These are phyloP conservation scores for Cavenderia fasciculata DNA, from an alignment of 78 protist genomes.

Conservation along the genomic window DNA sequence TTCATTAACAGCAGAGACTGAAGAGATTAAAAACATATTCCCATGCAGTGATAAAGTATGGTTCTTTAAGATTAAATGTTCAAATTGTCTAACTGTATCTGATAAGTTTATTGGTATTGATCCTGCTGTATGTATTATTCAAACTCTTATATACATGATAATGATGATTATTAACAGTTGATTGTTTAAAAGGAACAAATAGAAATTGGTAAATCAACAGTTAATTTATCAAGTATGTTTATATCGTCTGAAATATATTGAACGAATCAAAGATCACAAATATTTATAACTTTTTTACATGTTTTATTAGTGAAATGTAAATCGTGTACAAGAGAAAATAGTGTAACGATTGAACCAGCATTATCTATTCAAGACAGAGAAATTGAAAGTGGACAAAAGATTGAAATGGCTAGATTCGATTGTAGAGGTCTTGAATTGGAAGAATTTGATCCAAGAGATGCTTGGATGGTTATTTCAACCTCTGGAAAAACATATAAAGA, in stretches of 20 bases:
- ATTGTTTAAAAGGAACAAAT: neutral
- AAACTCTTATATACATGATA: neutral
- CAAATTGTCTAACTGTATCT: slow-evolving; percentile 20
- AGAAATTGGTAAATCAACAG: slow-evolving; percentile 39
- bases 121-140: slow-evolving; percentile 7
- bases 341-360: slow-evolving; percentile 21
- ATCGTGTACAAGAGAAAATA: slow-evolving; percentile 31
- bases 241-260: neutral
- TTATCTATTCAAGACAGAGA: neutral
- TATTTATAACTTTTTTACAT: neutral
- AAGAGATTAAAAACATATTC: slow-evolving; percentile 29
- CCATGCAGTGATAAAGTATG: slow-evolving; percentile 3
- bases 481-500: slow-evolving; percentile 32
- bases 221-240: slow-evolving; percentile 37
- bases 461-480: slow-evolving; percentile 29
- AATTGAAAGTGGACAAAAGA: slow-evolving; percentile 4
- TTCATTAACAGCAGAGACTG: slow-evolving; percentile 22
- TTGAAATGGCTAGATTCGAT: slow-evolving; percentile 43
- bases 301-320: slow-evolving; percentile 27
- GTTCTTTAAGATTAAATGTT: slow-evolving; percentile 44
- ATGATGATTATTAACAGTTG: neutral
- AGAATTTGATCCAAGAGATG: slow-evolving; percentile 72
- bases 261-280: neutral
- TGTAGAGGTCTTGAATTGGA: slow-evolving; percentile 65
- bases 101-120: slow-evolving; percentile 36